A percentile compares a stretch with the other conserved stretches of the same genome.
Conservation (phyloP, 1,284 basidiomycete species). For the Nidula niveotomentosa region DNA sequence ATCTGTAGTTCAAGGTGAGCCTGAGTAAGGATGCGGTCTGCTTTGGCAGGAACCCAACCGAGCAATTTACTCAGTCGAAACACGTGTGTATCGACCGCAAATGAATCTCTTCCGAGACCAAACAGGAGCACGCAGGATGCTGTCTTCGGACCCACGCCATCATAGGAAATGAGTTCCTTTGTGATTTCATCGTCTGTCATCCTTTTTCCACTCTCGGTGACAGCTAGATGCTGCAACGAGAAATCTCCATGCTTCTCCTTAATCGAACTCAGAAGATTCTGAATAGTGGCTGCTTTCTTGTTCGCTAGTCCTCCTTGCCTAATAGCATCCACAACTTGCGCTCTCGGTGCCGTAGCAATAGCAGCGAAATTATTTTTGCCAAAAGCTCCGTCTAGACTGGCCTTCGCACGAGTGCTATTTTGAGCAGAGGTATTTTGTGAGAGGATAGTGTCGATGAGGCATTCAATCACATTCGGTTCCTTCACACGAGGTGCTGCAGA, state of each 20-base stretch:
- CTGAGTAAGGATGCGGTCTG: conserved; percentile 66
- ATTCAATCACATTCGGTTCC: conserved; percentile 67
- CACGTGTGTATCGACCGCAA: conserved; percentile 81
- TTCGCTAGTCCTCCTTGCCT: conserved; percentile 72
- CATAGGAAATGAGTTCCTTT: conserved; percentile 65
- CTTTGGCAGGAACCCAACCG: conserved; percentile 67
- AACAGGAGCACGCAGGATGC: conserved; percentile 80
- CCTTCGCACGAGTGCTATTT: conserved; percentile 69
- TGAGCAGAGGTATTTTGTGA: conserved; percentile 71
- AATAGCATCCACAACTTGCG: conserved; percentile 60
- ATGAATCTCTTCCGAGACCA: conserved; percentile 69
- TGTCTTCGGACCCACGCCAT: conserved; percentile 79
- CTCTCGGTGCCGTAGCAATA: conserved; percentile 52
- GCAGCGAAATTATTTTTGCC: conserved; percentile 62
- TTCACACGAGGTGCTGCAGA: conserved; percentile 20
- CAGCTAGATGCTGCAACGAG: conserved; percentile 56
- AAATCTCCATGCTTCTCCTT: conserved; percentile 54
- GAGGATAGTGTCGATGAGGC: conserved; percentile 71
- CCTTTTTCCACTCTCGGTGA: conserved; percentile 15
- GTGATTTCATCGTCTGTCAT: conserved; percentile 61
- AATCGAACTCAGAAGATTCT: conserved; percentile 51
- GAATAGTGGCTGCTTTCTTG: conserved; percentile 72
- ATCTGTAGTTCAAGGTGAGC: conserved; percentile 68
- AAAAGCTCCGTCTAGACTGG: conserved; percentile 55
- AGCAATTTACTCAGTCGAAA: conserved; percentile 65